Evolutionary conservation across 768 basidiomycete species (phyloP), one percentile per base, ranked within the genome.

Genomic region (Suillus spraguei): DNA sequence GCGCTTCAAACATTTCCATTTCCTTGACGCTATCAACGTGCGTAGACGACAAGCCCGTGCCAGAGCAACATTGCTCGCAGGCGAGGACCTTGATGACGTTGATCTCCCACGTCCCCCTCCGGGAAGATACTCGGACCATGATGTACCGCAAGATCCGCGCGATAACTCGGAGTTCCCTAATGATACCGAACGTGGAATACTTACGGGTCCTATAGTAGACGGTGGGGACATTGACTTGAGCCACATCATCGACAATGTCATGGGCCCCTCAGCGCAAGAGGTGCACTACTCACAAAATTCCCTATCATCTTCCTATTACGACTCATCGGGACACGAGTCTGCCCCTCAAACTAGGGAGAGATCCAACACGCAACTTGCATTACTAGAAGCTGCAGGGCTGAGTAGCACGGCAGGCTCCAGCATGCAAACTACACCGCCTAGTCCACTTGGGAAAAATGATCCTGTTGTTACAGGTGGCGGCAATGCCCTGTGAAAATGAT

Each of bases 191-290:
- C 53, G 58, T 42, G 68, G 66, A 0, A 64, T 74, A 63, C 65
- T 73, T 28, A 65, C 70, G 47, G 70, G 75, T 14, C 63, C 70
- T 0, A 32, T 71, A 35, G 32, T 59, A 2, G 36, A 44, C 24
- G 22, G 47, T 38, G 63, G 60, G 13, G 59, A 61, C 2, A 14
- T 77, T 32, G 75, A 80, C 33, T 63, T 82, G 10, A 60, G 72
- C n/a, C 73, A 67, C 10, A 83, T 85, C 54, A 79, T 84, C 10
- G 78, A 82, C 61, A 78, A 83, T 55, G 78, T 84, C 1, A 84
- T 84, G 83, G 83, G 83, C 3, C 78, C 80, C 4, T 52, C 72
- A 0, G 0, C 55, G 0, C 4, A 24, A 16, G 64, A 59, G 0
- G 60, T 1, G 0, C 74, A 74, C 60, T 75, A 60, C 24, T 70